Base-by-base conservation (phyloP, 73 alveolate genomes). In the Paramecium bursaria region DNA sequence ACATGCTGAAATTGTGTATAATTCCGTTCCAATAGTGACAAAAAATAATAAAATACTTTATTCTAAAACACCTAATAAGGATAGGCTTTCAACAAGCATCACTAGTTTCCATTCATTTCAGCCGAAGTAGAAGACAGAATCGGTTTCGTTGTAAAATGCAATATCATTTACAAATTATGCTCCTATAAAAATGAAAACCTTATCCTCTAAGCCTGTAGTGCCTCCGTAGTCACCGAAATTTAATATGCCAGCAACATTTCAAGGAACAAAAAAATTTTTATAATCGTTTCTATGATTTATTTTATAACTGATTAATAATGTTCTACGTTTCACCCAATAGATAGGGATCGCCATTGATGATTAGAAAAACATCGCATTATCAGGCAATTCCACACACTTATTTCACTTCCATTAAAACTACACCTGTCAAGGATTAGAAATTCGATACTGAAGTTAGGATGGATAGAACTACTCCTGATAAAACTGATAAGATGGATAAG, bases 391-490 rank as follows among this genome's bases (percentile, higher is more conserved):
- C 49, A 39, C 5, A 5, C 11, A 39, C 49, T 7, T 39, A 39
- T 39, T 39, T 39, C 49, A 39, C 49, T 11, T 39, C 49, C 5
- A 39, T 39, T 7, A 39, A 39, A 39, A 11, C 49, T 5, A 39
- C 49, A 39, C 49, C 49, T 7, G 11, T 39, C 11, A 39, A 39
- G 11, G 5, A 39, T 39, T 11, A 39, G 49, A 39, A 39, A 7
- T 7, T 7, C 49, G 49, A 39, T 39, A 7, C 11, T 5, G 11
- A 11, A 5, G 14, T 39, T 7, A 5, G 11, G 49, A 39, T 7
- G 49, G 49, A 5, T 39, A 11, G 11, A 39, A 7, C 5, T 39
- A 39, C 82, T 15, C 82, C 82, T 0, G 82, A 67, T 19, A 67
- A 23, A 39, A 67, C 60, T 25, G 13, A 11, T 15, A 14, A 3